Evolutionary conservation across 2,329 filamentous ascomycete species (phyloP).

Genomic region (Tolypocladium guangdongense): DNA sequence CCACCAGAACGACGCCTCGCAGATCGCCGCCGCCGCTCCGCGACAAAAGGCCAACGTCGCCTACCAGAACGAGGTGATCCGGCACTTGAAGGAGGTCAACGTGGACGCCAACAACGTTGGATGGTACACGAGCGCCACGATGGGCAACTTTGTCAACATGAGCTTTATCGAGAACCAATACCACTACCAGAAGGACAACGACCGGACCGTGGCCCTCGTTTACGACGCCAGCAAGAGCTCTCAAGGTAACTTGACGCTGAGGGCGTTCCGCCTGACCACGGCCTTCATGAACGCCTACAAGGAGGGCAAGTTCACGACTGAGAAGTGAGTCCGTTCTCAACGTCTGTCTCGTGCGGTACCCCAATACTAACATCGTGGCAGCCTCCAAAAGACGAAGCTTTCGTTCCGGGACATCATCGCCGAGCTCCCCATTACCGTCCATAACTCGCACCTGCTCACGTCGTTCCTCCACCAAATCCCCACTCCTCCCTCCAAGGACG

Average conservation of each 20-base stretch:
- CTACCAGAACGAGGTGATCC: slow-evolving; percentile 96
- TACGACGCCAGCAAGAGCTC: slow-evolving; percentile 94
- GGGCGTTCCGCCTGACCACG: slow-evolving; percentile 82
- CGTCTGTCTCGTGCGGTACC: background rate
- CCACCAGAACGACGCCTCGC: slow-evolving; percentile 66
- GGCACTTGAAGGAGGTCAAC: slow-evolving; percentile 92
- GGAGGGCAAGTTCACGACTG: slow-evolving; percentile 95
- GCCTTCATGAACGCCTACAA: slow-evolving; percentile 86
- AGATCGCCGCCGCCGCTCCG: slow-evolving; percentile 75
- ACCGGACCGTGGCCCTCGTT: slow-evolving; percentile 76
- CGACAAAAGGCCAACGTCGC: slow-evolving; percentile 79
- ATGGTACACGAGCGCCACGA: slow-evolving; percentile 97
- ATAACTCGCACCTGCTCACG: slow-evolving; percentile 96
- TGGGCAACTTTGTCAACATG: slow-evolving; percentile 95
- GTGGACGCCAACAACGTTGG: slow-evolving; percentile 96
- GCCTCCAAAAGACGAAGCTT: slow-evolving; percentile 88
- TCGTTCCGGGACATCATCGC: slow-evolving; percentile 88
- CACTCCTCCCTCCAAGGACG: slow-evolving; percentile 45
- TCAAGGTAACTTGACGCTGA: slow-evolving; percentile 78
- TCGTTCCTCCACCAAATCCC: slow-evolving; percentile 91
- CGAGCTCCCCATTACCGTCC: slow-evolving; percentile 79
- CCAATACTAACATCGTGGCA: slow-evolving; percentile 23
- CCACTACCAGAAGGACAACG: slow-evolving; percentile 94
- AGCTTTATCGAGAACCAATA: slow-evolving; percentile 97
- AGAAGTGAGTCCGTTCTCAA: slow-evolving; percentile 54